Evolutionary conservation across 208 protist species (phyloP), one percentile per base, ranked within the genome.

Genomic region (Acanthamoeba sp.): DNA sequence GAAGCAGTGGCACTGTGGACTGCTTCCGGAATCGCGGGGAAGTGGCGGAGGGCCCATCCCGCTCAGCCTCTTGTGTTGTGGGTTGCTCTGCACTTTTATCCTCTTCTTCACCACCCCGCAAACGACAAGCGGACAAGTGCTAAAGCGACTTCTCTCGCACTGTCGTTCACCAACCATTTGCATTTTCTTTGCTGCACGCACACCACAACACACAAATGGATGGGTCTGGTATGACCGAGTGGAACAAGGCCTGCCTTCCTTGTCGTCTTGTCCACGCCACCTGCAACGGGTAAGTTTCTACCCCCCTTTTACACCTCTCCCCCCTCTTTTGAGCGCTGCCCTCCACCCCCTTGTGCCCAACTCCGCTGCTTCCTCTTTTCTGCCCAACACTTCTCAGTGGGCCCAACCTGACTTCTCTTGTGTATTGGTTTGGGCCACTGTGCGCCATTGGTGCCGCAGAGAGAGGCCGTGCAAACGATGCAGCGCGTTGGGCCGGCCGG

Each of bases 391-490:
- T 69, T 27, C 59, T 24, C 29, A 2, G 22, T 34, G 59, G 71
- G n/a, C n/a, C n/a, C n/a, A n/a, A n/a, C 36, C 38, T 22, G 22
- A 24, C 29, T 80, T 80, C 22, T 48, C 38, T 45, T 16, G 29
- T 80, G 7, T 80, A 24, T 42, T 80, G 71, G 34, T 42, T 80
- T n/a, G 9, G 38, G 7, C 0, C 29, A 20, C 71, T 22, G 27
- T 32, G 18, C 9, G 34, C 6, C 2, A 73, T 73, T 73, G 7
- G 12, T 73, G 16, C n/a, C 18, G 27, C 34, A 87, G 78, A 12
- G 48, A 87, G 45, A 40, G 78, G 10, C 78, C 78, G n/a, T 87
- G 78, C 42, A 87, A 59, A 27, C 78, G 78, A 29, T 87, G 78
- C 20, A 27, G 6, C n/a, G 78, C 78, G 42, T 34, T 87, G 78